phyloP scores from a whole-genome alignment of 768 basidiomycete species.

The Mycena venus region DNA sequence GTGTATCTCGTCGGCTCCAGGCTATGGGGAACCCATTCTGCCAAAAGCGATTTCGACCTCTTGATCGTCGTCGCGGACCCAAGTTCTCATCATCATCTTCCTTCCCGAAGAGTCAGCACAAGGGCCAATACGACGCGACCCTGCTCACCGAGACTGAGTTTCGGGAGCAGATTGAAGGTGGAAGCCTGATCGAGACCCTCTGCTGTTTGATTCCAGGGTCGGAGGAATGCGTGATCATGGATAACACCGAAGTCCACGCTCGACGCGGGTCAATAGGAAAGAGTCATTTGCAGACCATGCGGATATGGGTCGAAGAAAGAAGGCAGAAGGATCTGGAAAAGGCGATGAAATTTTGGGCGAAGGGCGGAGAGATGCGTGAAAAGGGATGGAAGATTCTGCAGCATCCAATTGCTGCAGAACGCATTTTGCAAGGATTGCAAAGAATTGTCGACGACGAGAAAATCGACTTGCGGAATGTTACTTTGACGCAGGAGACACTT shows the following conservation, averaged over 20 bases:
- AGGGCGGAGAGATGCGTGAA: constrained; percentile 32
- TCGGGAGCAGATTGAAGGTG: constrained; percentile 25
- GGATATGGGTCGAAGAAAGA: constrained; percentile 29
- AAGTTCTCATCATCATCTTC: not conserved
- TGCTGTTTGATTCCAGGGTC: constrained; percentile 35
- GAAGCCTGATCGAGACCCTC: constrained; percentile 39
- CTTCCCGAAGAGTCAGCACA: constrained; percentile 38
- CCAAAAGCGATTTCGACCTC: constrained; percentile 37
- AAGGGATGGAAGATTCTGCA: constrained; percentile 39
- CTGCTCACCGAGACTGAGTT: constrained; percentile 35
- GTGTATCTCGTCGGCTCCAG: constrained; percentile 37
- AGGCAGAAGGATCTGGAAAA: constrained; percentile 33
- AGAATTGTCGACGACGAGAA: constrained; percentile 13
- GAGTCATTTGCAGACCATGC: constrained; percentile 12
- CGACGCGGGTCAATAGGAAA: constrained; percentile 25
- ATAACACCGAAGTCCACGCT: not conserved
- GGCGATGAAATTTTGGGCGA: constrained; percentile 41
- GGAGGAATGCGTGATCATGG: constrained; percentile 28
- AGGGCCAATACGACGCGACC: constrained; percentile 39
- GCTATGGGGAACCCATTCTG: constrained; percentile 38
- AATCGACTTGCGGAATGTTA: constrained; percentile 8
- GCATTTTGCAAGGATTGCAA: constrained; percentile 28
- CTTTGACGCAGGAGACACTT: constrained; percentile 25
- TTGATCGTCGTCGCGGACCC: constrained; percentile 33
- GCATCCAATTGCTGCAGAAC: constrained; percentile 34